Evolutionary conservation across 805 yeast species (phyloP).

Genomic region (Candida chilensis): DNA sequence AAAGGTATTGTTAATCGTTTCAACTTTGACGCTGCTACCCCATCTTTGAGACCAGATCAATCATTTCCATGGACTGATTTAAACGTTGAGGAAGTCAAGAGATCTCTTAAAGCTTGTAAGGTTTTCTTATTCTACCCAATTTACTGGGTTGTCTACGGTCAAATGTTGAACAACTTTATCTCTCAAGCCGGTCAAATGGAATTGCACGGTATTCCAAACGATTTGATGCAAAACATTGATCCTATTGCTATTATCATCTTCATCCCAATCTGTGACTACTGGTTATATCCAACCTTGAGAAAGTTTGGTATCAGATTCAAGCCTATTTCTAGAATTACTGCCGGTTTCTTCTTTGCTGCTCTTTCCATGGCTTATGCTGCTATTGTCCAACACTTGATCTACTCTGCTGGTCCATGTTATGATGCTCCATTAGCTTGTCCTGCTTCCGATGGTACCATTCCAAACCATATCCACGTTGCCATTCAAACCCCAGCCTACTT

Average conservation of each 20-base stretch:
- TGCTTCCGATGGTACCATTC: slow-evolving; percentile 23
- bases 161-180: slow-evolving; percentile 65
- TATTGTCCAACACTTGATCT: slow-evolving; percentile 62
- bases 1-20: slow-evolving; percentile 37
- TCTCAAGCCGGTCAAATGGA: slow-evolving; percentile 72
- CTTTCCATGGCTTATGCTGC: slow-evolving; percentile 70
- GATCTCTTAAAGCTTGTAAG: slow-evolving; percentile 63
- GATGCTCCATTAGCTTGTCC: slow-evolving; percentile 50
- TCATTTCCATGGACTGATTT: slow-evolving; percentile 53
- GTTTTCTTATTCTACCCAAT: slow-evolving; percentile 65
- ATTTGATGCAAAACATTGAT: slow-evolving; percentile 67
- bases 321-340: slow-evolving; percentile 64
- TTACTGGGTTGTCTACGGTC: slow-evolving; percentile 68
- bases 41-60: slow-evolving; percentile 38
- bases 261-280: slow-evolving; percentile 60
- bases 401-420: slow-evolving; percentile 67
- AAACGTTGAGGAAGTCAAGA: slow-evolving; percentile 65
- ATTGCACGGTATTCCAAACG: slow-evolving; percentile 72
- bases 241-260: slow-evolving; percentile 70
- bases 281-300: slow-evolving; percentile 38
- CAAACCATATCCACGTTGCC: slow-evolving; percentile 57
- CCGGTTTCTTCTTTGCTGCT: slow-evolving; percentile 60
- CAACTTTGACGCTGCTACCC: slow-evolving; percentile 47
- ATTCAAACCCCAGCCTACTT: slow-evolving; percentile 64
- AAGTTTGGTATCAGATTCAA: slow-evolving; percentile 42